Evolutionary conservation across 768 basidiomycete species (phyloP).

Genomic region (Phlegmacium glaucopus): DNA sequence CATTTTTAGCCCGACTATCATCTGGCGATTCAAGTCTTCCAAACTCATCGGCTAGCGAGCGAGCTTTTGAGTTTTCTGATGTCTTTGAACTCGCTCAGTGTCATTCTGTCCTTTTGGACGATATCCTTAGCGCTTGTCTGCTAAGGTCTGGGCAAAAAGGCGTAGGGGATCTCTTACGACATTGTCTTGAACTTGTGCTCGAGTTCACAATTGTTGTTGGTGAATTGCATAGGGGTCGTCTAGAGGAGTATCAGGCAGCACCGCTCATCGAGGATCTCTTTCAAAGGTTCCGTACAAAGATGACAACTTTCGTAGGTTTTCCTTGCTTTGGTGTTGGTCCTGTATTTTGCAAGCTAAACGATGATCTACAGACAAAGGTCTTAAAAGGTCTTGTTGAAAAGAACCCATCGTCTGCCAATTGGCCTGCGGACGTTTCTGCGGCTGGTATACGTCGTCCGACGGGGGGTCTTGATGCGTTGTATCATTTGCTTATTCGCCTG

Average conservation of each 20-base stretch:
- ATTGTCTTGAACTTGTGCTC: constrained; percentile 60
- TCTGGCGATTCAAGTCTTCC: constrained; percentile 4
- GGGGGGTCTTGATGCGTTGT: constrained; percentile 52
- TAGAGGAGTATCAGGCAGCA: constrained; percentile 67
- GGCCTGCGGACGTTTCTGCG: constrained; percentile 19
- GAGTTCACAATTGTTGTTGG: constrained; percentile 66
- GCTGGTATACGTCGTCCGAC: constrained; percentile 33
- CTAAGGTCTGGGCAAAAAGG: constrained; percentile 64
- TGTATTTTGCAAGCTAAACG: not conserved
- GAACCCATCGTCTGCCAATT: constrained; percentile 23
- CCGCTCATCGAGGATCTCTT: constrained; percentile 52
- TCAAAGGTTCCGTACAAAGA: constrained; percentile 49
- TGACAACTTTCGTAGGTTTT: constrained; percentile 53
- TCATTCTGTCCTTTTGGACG: constrained; percentile 69
- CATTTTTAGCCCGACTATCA: constrained; percentile 50
- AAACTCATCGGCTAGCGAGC: constrained; percentile 1
- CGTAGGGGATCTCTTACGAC: constrained; percentile 62
- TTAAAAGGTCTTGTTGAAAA: constrained; percentile 59
- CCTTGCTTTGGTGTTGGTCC: not conserved
- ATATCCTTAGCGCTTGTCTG: constrained; percentile 74
- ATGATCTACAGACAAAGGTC: constrained; percentile 44
- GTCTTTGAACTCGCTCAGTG: constrained; percentile 67
- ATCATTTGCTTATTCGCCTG: constrained; percentile 51
- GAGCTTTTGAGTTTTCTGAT: constrained; percentile 46
- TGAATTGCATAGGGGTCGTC: constrained; percentile 47